Evolutionary conservation across 176 grass and related monocot genomes (phyloP).

Genomic region (Phoenix dactylifera): DNA sequence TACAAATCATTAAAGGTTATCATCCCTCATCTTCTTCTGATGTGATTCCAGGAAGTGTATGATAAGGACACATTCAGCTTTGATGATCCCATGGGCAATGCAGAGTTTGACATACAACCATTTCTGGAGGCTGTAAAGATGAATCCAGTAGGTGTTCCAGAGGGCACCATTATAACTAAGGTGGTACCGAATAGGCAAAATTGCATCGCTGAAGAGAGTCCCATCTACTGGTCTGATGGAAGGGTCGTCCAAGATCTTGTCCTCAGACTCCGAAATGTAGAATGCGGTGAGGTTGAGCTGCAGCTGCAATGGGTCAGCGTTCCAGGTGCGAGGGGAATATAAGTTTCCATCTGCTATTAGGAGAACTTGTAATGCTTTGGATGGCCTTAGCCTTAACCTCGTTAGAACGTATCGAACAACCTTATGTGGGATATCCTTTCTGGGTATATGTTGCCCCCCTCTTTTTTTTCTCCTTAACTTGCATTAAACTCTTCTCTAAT

Average conservation of each 20-base stretch:
- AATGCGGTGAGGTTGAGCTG: constrained; percentile 52
- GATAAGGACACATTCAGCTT: constrained; percentile 73
- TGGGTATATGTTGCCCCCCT: too few species aligned
- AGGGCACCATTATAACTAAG: constrained; percentile 38
- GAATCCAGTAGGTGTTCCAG: constrained; percentile 37
- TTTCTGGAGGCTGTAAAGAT: constrained; percentile 66
- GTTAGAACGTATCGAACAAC: too few species aligned
- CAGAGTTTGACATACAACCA: constrained; percentile 56
- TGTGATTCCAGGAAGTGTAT: constrained; percentile 54
- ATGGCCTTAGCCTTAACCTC: too few species aligned
- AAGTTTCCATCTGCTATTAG: background rate
- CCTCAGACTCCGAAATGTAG: constrained; percentile 42
- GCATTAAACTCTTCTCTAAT: too few species aligned
- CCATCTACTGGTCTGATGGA: constrained; percentile 32
- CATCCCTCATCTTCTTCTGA: too few species aligned
- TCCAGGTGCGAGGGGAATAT: constrained; percentile 23
- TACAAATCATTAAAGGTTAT: too few species aligned
- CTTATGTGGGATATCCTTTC: too few species aligned
- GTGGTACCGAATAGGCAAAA: constrained; percentile 53
- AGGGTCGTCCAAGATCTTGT: constrained; percentile 53
- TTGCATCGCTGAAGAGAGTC: constrained; percentile 48
- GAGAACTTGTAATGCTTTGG: too few species aligned
- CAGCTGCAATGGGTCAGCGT: constrained; percentile 49
- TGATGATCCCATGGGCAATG: constrained; percentile 73
- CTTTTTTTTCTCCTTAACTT: too few species aligned